Base-by-base conservation (phyloP, 2,329 filamentous ascomycete genomes). In the Phyllosticta citribraziliensis region DNA sequence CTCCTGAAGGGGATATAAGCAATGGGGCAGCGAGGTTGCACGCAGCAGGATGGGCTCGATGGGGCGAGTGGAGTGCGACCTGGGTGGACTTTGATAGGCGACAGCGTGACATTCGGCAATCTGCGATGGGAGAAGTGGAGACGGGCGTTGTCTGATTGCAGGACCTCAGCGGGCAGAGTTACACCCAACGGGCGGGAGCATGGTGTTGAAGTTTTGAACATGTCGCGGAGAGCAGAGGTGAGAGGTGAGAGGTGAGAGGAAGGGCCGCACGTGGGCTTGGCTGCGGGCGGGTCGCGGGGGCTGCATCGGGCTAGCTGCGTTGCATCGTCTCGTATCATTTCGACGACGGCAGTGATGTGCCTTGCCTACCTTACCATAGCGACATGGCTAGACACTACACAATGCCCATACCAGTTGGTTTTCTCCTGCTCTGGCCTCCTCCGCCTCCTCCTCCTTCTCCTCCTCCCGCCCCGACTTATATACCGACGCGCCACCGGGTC, bases 321-420 rank as follows among this genome's bases (percentile, higher is more conserved):
- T 60, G 58, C 58, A 60, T 55, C 58, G 58, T 60, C 52, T 60
- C 52, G 58, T 60, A 55, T 51, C 58, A 60, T 55, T 47, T 12
- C 12, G 27, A 6, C 9, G 27, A 30, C 22, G 22, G 22, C 22
- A 22, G 22, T 60, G 57, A 33, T 52, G 33, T 51, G 40, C 56
- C 14, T 17, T 55, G 53, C 53, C 53, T 30, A 22, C 22, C 22
- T 22, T 22, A 22, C 22, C 22, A 22, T 22, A 22, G 22, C 22
- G 22, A 22, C 22, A 22, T 22, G 22, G 22, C 22, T 22, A 22
- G 22, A 22, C 22, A 22, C 22, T 22, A 22, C 22, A 22, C 22
- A 22, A 22, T 22, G 22, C 22, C 22, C 22, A 22, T 22, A 22
- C 22, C 22, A 22, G 22, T 22, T 22, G 2, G 22, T 22, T 22